Evolutionary conservation across 345 rosid species (phyloP), one percentile per base, ranked within the genome.

Genomic region (Arabidopsis arenosa): DNA sequence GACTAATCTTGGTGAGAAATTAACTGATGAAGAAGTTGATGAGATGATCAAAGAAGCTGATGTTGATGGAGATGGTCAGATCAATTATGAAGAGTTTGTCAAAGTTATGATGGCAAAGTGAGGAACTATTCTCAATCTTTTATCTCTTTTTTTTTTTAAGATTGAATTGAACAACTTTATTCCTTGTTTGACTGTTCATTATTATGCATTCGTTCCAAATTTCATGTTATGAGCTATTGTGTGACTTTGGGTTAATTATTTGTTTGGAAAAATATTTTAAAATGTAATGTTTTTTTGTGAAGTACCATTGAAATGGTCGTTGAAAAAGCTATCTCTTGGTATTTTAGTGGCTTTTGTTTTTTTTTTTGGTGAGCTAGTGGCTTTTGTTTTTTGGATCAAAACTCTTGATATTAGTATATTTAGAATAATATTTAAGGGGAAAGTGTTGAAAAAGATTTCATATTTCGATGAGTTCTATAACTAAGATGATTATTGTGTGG

Each of bases 1-100:
- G 88, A 85, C 88, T 0, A 83, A 85, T 43, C 75, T 85, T 2
- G 88, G 88, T 0, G 88, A 85, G 82, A 85, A 85, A 72, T 67
- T 85, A 2, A 83, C 82, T 0, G 88, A 85, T 66, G 88, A 85
- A 60, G 88, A 85, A 68, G 88, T 85, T 1, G 88, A 79, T 55
- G 82, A 79, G 53, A 79, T 79, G 82, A 62, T 79, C 10, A 52
- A 64, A 53, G 82, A 79, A 69, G 82, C 82, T 52, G 82, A 79
- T 68, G 82, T 79, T 52, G 82, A 80, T 69, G 83, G 83, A 3
- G 83, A 80, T 70, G 83, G 80, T 49, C 83, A 80, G 51, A 80
- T 80, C 28, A 80, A 80, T 72, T 80, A 80, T 43, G 79, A 74
- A 33, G 82, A 79, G 72, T 79, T 79, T 79, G 82, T 79, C 51